Evolutionary conservation across 495 filamentous ascomycete species (phyloP), one percentile per base, ranked within the genome.

Genomic region (Trichoderma virens): DNA sequence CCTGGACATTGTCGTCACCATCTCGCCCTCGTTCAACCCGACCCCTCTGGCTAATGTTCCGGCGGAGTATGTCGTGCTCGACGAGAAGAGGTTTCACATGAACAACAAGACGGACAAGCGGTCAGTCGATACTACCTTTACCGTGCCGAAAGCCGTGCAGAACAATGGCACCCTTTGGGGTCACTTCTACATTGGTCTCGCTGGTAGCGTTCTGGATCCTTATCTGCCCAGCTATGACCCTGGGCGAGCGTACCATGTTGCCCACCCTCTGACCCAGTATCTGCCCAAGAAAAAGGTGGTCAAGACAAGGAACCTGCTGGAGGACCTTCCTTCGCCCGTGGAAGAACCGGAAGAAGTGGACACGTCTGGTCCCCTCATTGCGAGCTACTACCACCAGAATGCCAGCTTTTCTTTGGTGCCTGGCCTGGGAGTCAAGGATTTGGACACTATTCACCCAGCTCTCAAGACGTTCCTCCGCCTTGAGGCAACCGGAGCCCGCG

Each of bases 381-480:
- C 82, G 35, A 93, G 87, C 39, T 97, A 93, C 75, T 98, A 97
- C 72, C 95, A 98, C 76, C 90, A 93, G 6, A 98, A 98, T 74
- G 88, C 95, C 67, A 95, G 92, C 31, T 76, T 98, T 43, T 89
- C 92, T 16, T 80, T 98, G 64, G 87, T 98, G 62, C 91, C 91
- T 18, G 90, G 96, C 68, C 80, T 86, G 56, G 93, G 91, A 5
- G 76, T 84, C 5, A 72, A 88, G 68, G 79, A 76, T 34, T 92
- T 84, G 64, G 78, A 80, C n/a, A 78, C 82, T 63, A 76, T 90
- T 62, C 89, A 91, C 62, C 89, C 90, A 0, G 88, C 91, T 1
- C 76, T 89, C 59, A 84, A 88, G 13, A 87, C 92, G 70, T 91
- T 89, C 70, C 74, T 97, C 2, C 84, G 86, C 34, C 82, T 96